A percentile compares a stretch with the other conserved stretches of the same genome.
phyloP scores from a whole-genome alignment of 352 stramenopile species.

The Phytophthora fragariaefolia region DNA sequence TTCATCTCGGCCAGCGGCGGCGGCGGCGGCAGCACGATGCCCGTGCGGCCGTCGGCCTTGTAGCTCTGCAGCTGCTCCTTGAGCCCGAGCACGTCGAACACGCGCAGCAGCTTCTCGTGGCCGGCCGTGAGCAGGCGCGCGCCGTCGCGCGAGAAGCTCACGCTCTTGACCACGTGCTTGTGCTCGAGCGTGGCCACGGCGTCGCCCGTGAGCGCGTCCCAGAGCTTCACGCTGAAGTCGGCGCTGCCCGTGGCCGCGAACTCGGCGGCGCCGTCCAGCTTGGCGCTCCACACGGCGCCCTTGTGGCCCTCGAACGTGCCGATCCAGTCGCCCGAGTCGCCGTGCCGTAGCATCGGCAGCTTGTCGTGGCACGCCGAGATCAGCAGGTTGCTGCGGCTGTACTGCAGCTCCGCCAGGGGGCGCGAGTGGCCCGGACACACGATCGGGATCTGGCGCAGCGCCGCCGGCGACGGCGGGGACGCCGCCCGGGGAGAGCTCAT shows the following conservation, averaged over 20 bases:
- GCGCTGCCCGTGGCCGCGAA: slow-evolving; percentile 92
- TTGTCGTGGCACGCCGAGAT: slow-evolving; percentile 91
- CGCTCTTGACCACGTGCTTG: slow-evolving; percentile 97
- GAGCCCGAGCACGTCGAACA: slow-evolving; percentile 87
- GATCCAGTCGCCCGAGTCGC: slow-evolving; percentile 94
- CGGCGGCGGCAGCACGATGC: slow-evolving; percentile 62
- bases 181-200: slow-evolving; percentile 94
- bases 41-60: slow-evolving; percentile 63
- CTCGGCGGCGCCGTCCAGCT: slow-evolving; percentile 83
- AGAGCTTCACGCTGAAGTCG: slow-evolving; percentile 97
- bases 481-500: no score
- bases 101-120: slow-evolving; percentile 94
- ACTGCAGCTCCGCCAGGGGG: slow-evolving; percentile 79
- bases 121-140: slow-evolving; percentile 91
- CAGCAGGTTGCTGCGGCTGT: slow-evolving; percentile 72
- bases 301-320: slow-evolving; percentile 98
- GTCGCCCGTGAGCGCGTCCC: slow-evolving; percentile 96
- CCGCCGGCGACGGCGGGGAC: no score
- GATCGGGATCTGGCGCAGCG: slow-evolving; percentile 86
- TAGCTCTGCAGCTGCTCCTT: slow-evolving; percentile 71
- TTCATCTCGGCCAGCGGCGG: slow-evolving; percentile 57
- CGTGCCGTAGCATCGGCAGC: slow-evolving; percentile 87
- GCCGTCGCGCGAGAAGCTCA: slow-evolving; percentile 92
- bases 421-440: slow-evolving; percentile 88
- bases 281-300: slow-evolving; percentile 93